These are phyloP conservation scores for Globisporangium emineosum DNA, from an alignment of 352 stramenopile species.

Conservation along the genomic window DNA sequence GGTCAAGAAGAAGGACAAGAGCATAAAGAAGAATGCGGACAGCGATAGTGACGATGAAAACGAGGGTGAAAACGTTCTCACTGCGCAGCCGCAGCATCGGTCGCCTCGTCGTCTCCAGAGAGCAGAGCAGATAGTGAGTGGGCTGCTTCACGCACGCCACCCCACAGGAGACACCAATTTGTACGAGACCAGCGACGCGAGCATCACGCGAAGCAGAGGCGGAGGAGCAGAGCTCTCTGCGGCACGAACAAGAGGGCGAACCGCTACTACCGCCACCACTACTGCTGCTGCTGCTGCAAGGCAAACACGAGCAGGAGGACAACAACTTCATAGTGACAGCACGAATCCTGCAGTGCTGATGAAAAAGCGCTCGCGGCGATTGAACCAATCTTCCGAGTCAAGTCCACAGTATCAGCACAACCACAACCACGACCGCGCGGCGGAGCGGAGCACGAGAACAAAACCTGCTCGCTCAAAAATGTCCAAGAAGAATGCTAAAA, in stretches of 20 bases:
- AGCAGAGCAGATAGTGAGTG: neutral
- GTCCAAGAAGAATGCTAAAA: neutral
- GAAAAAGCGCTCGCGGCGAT: slow-evolving; percentile 30
- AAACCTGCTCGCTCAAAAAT: slow-evolving; percentile 3
- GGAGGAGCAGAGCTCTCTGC: neutral
- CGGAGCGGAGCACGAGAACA: neutral
- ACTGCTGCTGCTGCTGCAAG: neutral
- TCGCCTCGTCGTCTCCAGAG: neutral
- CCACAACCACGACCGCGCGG: slow-evolving; percentile 1
- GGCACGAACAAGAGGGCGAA: neutral
- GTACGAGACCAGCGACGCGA: slow-evolving; percentile 16
- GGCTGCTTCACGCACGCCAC: neutral
- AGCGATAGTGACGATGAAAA: slow-evolving; percentile 1
- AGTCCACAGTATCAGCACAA: neutral
- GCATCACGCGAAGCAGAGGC: slow-evolving; percentile 15
- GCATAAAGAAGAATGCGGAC: neutral
- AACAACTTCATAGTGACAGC: neutral
- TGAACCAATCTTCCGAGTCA: slow-evolving; percentile 6
- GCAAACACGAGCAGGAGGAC: neutral
- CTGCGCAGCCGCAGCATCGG: neutral
- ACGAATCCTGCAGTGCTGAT: neutral
- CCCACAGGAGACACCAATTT: slow-evolving; percentile 5
- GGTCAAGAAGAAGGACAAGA: slow-evolving; percentile 1
- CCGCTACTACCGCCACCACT: neutral
- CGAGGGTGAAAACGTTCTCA: too few species aligned